Base-by-base conservation (phyloP, 179 eudicot species). In the Actinidia chinensis region DNA sequence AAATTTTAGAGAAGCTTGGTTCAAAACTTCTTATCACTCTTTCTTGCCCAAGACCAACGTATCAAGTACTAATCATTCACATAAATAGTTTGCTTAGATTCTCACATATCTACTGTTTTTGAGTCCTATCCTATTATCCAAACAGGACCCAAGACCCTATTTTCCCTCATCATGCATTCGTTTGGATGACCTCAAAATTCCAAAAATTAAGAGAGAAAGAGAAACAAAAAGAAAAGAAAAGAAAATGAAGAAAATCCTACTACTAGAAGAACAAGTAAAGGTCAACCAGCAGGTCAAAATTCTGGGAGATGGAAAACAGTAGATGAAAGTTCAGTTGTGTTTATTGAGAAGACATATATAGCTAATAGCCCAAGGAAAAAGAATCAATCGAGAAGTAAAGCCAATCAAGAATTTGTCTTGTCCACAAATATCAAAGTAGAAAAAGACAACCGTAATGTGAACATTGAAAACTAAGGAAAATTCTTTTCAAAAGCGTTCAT, bases 181-280 rank as follows among this genome's bases (percentile, higher is more conserved):
- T 52, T 33, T 8, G 63, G 48, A 52, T 72, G 75, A 72, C 61
- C 15, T 72, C 48, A 52, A 52, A 15, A 33, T 72, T 69, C 25
- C 47, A 9, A 5, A 8, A 28, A 28, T 68, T 23, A 11, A 0
- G 1, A 18, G 5, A 0, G 1, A 18, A 5, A 17, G 11, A 67
- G 4, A 15, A 36, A 15, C 10, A 68, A 44, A 28, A 2, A 28
- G 33, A 28, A 2, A 58, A 12, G 11, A 11, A 51, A 11, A 51
- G 14, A 51, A 11, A 51, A 47, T 5, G 13, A 15, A 36, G 47
- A 3, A 68, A 44, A 18, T 10, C 23, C 2, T 18, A 28, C 51
- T n/a, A n/a, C 36, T 68, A 46, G 46, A 36, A 65, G 40, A 15
- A 8, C 3, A 0, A 4, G 23, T n/a, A 68, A 44, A 20, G 28